phyloP scores from a whole-genome alignment of 2,329 filamentous ascomycete genomes.

The Epichloe scottii region DNA sequence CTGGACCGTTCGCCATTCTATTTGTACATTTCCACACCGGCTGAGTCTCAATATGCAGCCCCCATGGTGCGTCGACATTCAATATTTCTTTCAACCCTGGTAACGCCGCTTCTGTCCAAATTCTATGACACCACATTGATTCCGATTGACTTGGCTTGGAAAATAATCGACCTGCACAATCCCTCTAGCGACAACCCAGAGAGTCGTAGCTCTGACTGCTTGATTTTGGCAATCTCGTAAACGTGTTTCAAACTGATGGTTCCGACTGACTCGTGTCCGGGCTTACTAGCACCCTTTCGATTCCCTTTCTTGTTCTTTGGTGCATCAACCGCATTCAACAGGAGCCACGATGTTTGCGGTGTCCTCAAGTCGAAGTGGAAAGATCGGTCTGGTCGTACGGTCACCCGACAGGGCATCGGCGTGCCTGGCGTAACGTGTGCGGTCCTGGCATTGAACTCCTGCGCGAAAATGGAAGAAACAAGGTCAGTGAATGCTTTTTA shows the following conservation, averaged over 20 bases:
- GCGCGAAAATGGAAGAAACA: neutral
- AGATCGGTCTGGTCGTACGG: slow-evolving; percentile 80
- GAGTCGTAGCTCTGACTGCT: slow-evolving; percentile 64
- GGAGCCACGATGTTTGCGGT: slow-evolving; percentile 81
- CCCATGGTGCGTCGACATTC: neutral
- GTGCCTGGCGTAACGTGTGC: slow-evolving; percentile 71
- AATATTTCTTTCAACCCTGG: neutral
- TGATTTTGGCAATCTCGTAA: slow-evolving; percentile 96
- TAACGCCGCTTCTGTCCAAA: neutral
- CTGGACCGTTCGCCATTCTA: neutral
- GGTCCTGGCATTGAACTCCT: slow-evolving; percentile 97
- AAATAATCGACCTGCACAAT: slow-evolving; percentile 61
- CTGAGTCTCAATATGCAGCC: neutral
- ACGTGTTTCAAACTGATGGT: slow-evolving; percentile 87
- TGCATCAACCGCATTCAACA: slow-evolving; percentile 72
- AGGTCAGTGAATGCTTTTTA: slow-evolving; percentile 9
- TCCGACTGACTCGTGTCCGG: slow-evolving; percentile 68
- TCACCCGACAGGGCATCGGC: slow-evolving; percentile 82
- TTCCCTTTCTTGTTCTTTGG: slow-evolving; percentile 61
- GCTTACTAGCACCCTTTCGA: slow-evolving; percentile 63
- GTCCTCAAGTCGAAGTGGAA: slow-evolving; percentile 92
- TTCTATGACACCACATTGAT: slow-evolving; percentile 54
- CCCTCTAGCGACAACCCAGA: slow-evolving; percentile 60
- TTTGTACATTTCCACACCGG: neutral
- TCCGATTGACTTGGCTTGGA: slow-evolving; percentile 63